Evolutionary conservation across 75 land plant species (phyloP).

Genomic region (Pinus albicaulis): DNA sequence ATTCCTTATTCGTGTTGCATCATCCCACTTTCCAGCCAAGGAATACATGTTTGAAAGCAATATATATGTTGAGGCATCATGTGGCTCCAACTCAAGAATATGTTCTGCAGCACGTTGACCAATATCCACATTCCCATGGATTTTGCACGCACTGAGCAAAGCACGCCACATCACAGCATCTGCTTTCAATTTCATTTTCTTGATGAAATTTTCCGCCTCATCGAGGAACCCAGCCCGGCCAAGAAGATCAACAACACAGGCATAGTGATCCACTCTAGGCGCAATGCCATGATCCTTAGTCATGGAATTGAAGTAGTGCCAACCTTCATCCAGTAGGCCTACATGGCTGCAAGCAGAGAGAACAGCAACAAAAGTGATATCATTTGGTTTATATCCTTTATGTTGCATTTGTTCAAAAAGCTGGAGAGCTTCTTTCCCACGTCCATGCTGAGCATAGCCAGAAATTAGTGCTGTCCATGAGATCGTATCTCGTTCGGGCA

Average conservation of each 20-base stretch:
- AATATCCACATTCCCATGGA: constrained; percentile 33
- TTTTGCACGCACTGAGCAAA: constrained; percentile 48
- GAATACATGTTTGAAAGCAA: constrained; percentile 50
- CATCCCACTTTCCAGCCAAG: constrained; percentile 42
- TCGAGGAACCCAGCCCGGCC: constrained; percentile 52
- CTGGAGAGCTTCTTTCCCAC: constrained; percentile 21
- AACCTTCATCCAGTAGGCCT: constrained; percentile 52
- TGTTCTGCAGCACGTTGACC: constrained; percentile 36
- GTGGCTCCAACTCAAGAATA: constrained; percentile 32
- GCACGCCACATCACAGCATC: constrained; percentile 52
- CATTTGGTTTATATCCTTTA: constrained; percentile 26
- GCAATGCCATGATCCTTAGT: constrained; percentile 13
- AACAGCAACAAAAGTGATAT: constrained; percentile 32
- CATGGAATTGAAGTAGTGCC: constrained; percentile 37
- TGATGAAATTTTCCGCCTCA: constrained; percentile 54
- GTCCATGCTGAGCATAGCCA: constrained; percentile 40
- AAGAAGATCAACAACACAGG: constrained; percentile 53
- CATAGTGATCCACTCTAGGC: constrained; percentile 47
- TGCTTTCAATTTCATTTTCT: constrained; percentile 28
- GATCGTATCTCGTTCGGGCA: constrained; percentile 25
- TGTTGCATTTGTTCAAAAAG: constrained; percentile 20
- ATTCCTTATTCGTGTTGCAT: constrained; percentile 25
- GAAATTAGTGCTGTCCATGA: constrained; percentile 39
- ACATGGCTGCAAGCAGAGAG: constrained; percentile 50
- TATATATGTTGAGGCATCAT: constrained; percentile 37